Evolutionary conservation across 768 basidiomycete species (phyloP).

Genomic region (Flagelloscypha sp.): DNA sequence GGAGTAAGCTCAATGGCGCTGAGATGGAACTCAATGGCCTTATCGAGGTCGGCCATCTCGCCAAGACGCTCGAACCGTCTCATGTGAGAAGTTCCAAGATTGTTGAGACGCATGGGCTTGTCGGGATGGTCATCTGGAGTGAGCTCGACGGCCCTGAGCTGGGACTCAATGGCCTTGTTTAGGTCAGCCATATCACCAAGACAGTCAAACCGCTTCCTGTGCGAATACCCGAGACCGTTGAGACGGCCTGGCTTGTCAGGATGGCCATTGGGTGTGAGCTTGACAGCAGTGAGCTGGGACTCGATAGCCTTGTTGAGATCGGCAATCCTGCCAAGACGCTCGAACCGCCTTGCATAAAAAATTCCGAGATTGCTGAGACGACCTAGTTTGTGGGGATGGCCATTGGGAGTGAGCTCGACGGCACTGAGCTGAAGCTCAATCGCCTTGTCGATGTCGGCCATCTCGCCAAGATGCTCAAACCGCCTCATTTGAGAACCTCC

Average conservation of each 20-base stretch:
- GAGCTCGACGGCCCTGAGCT: constrained; percentile 4
- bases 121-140: constrained; percentile 8
- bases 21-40: too few relatives aligned
- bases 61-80: constrained; percentile 7
- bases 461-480: constrained; percentile 4
- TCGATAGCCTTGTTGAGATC: constrained; percentile 8
- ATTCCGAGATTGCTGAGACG: constrained; percentile 8
- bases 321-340: constrained; percentile 3
- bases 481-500: background rate
- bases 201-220: constrained; percentile 3
- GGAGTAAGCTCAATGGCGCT: background rate
- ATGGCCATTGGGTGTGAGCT: constrained; percentile 8
- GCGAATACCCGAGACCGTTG: constrained; percentile 7
- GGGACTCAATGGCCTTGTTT: constrained; percentile 4
- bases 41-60: constrained; percentile 2
- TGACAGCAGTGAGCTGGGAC: constrained; percentile 1
- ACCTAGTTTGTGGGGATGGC: constrained; percentile 7
- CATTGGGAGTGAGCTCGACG: constrained; percentile 6
- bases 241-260: constrained; percentile 6
- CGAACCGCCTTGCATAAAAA: constrained; percentile 4
- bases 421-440: constrained; percentile 1
- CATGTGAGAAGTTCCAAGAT: constrained; percentile 5
- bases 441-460: constrained; percentile 5
- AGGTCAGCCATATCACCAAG: constrained; percentile 7
- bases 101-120: constrained; percentile 2